A percentile compares a stretch with the other conserved stretches of the same genome.
These are phyloP conservation scores for Thielaviopsis punctulata DNA, from an alignment of 2,329 filamentous ascomycete genomes.

Conservation along the genomic window DNA sequence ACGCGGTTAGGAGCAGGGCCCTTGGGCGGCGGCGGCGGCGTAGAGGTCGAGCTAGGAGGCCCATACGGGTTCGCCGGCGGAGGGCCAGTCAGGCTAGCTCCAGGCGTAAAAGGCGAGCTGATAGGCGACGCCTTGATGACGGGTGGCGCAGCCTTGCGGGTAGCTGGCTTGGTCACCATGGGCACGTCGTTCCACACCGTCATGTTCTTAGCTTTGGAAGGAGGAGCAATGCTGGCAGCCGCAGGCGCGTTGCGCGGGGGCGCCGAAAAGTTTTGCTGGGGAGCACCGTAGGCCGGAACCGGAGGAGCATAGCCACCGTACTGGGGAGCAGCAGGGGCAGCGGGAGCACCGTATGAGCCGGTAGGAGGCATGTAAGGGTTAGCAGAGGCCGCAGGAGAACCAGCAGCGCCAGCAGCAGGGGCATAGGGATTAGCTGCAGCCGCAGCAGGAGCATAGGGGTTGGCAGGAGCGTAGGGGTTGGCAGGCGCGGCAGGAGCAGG, in stretches of 20 bases:
- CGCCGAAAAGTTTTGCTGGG: constrained; percentile 19
- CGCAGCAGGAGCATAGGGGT: constrained; percentile 10
- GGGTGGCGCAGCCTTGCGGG: constrained; percentile 36
- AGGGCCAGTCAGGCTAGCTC: constrained; percentile 35
- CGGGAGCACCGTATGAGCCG: constrained; percentile 1
- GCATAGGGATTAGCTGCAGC: constrained; percentile 5
- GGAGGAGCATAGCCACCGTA: constrained; percentile 15
- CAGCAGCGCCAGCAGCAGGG: background rate
- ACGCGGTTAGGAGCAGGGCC: constrained; percentile 52
- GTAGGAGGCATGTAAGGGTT: constrained; percentile 12
- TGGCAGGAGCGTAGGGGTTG: constrained; percentile 27
- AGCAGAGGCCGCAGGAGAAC: constrained; percentile 18
- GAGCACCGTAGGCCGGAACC: constrained; percentile 16
- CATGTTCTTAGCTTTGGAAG: constrained; percentile 52
- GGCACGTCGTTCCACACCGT: constrained; percentile 93
- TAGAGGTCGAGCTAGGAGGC: constrained; percentile 43
- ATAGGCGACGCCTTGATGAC: constrained; percentile 58
- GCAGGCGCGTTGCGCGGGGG: constrained; percentile 47
- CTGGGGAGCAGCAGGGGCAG: constrained; percentile 1
- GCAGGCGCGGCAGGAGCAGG: constrained; percentile 11
- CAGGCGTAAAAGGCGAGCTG: constrained; percentile 58
- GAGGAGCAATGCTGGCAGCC: constrained; percentile 25
- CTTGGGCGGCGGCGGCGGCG: constrained; percentile 72
- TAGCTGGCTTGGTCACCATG: constrained; percentile 57
- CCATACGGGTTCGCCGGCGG: constrained; percentile 44